Conservation (phyloP, 225 moss, liverwort and hornwort species). For the Antitrichia curtipendula region DNA sequence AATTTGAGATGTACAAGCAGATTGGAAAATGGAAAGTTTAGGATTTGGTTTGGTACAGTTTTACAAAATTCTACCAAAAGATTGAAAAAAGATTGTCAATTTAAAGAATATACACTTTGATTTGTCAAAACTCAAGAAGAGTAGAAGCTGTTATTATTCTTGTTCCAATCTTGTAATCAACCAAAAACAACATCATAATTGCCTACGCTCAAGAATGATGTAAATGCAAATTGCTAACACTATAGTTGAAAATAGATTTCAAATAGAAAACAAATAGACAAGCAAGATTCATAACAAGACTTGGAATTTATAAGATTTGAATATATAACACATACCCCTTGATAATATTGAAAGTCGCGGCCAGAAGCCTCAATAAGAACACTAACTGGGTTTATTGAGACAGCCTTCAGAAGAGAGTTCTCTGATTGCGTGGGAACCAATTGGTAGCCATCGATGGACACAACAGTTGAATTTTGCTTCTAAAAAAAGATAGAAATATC, state of each 20-base stretch:
- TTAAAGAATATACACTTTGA: neutral
- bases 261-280: neutral
- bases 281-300: neutral
- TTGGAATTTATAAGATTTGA: neutral
- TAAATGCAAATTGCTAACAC: too few relatives aligned
- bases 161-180: too few relatives aligned
- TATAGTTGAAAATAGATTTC: neutral
- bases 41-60: too few relatives aligned
- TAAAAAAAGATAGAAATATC: neutral
- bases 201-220: too few relatives aligned
- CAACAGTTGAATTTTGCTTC: neutral
- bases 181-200: neutral
- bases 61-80: neutral
- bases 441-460: neutral
- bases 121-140: neutral
- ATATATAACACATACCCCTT: neutral
- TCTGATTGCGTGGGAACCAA: neutral
- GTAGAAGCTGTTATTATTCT: neutral
- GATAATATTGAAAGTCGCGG: neutral
- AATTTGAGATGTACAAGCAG: neutral
- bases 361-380: slow-evolving; percentile 57
- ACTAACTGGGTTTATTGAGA: neutral
- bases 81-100: neutral
- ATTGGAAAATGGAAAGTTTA: too few relatives aligned
- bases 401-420: neutral